These are phyloP conservation scores for Phytomonas sp. DNA, from an alignment of 208 protist species.

Conservation along the genomic window DNA sequence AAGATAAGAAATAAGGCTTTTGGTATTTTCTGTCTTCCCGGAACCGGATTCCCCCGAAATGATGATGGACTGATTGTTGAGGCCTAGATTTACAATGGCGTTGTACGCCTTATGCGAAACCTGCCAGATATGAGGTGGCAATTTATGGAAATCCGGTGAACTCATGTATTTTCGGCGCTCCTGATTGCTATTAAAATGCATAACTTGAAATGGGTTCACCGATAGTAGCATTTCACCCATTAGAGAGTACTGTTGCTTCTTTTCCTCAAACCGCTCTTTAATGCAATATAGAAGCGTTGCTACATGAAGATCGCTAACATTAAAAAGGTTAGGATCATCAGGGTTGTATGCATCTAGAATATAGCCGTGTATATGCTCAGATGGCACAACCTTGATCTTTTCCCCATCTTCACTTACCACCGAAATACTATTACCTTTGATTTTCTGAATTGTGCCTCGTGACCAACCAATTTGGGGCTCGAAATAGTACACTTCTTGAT, in stretches of 20 bases:
- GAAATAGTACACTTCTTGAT: conserved; percentile 76
- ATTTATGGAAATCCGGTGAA: conserved; percentile 30
- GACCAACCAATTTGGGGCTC: conserved; percentile 70
- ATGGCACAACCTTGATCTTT: conserved; percentile 20
- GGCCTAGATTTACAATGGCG: conserved; percentile 58
- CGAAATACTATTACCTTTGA: conserved; percentile 40
- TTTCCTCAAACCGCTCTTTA: conserved; percentile 77
- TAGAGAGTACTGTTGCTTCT: conserved; percentile 81
- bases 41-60: conserved; percentile 94
- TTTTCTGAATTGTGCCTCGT: conserved; percentile 34
- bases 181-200: conserved; percentile 75
- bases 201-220: conserved; percentile 88
- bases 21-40: conserved; percentile 93
- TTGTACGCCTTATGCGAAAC: conserved; percentile 81
- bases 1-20: conserved; percentile 84
- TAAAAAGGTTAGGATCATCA: conserved; percentile 67
- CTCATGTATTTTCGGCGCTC: conserved; percentile 70
- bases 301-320: conserved; percentile 87
- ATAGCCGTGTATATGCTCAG: conserved; percentile 57
- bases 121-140: conserved; percentile 89
- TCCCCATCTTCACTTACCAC: conserved; percentile 32
- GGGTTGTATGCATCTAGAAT: conserved; percentile 69
- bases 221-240: conserved; percentile 92
- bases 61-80: conserved; percentile 85
- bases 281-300: conserved; percentile 86